Evolutionary conservation across 1,284 basidiomycete species (phyloP), one percentile per base, ranked within the genome.

Genomic region (Rhodotorula sp.): DNA sequence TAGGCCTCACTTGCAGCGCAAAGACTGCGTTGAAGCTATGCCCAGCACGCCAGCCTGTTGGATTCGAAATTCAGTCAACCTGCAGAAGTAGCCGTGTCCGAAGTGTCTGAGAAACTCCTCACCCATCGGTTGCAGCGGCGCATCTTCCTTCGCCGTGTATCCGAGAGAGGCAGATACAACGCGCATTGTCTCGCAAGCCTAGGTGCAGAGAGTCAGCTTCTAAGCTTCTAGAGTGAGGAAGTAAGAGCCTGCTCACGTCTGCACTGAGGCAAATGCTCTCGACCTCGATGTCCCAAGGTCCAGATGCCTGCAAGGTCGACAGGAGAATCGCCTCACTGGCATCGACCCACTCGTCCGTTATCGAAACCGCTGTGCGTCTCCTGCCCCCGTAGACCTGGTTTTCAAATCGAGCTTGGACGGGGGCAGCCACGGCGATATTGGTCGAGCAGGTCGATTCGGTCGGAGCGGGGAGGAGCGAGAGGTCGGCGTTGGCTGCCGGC

Each of bases 371-470:
- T 2, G 86, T 83, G 21, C 87, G 65, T 14, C 77, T 69, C n/a
- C 80, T 71, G 14, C 80, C 76, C 45, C 85, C 82, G 62, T 82
- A 79, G 74, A 90, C 90, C 3, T 79, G 79, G 12, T 87, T 83
- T 21, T 84, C 81, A 68, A 86, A 86, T 2, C 80, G 81, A 34
- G 84, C 80, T 54, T 81, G 82, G 63, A 93, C 83, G 0, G 89
- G 85, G 3, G 83, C 83, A 5, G 86, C 81, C 0, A 86, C 86
- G 0, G 87, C 85, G 12, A 93, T 83, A 7, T 84, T 78, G 23
- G 92, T 79, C 10, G 89, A 88, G 73, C 85, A 84, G 60, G 91
- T 80, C 0, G 84, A 84, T 78, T 92, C 91, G 63, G 66, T 45
- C 65, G 71, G 18, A 26, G 55, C n/a, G 7, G 72, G 69, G 7